Evolutionary conservation across 2,329 filamentous ascomycete genomes (phyloP).

Genomic region (Teratosphaeria gauchensis): DNA sequence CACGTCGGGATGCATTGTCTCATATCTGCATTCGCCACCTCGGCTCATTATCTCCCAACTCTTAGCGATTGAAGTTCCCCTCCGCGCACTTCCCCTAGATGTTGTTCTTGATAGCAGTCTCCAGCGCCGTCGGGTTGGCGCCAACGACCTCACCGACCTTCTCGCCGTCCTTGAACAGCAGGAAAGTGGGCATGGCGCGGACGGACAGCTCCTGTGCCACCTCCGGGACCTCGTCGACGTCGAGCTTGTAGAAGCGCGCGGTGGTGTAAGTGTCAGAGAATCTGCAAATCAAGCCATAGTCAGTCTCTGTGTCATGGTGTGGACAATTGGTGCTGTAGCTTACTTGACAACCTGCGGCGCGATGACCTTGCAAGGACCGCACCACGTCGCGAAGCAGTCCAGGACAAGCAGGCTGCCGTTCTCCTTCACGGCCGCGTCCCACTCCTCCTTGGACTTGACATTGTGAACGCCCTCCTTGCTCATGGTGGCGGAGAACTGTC

Average conservation of each 20-base stretch:
- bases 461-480: constrained; percentile 42
- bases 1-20: not conserved
- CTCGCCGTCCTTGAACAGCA: constrained; percentile 70
- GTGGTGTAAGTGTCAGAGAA: constrained; percentile 50
- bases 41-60: not conserved
- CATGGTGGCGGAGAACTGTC: constrained; percentile 36
- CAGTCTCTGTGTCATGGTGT: not conserved
- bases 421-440: constrained; percentile 43
- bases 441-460: constrained; percentile 49
- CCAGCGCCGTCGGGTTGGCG: constrained; percentile 64
- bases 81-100: constrained; percentile 4
- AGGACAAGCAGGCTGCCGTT: constrained; percentile 59
- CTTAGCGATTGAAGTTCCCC: not conserved
- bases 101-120: constrained; percentile 39
- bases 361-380: constrained; percentile 89
- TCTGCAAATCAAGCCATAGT: constrained; percentile 28
- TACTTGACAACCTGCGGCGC: constrained; percentile 62
- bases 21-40: not conserved
- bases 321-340: constrained; percentile 2
- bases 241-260: constrained; percentile 76
- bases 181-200: constrained; percentile 87
- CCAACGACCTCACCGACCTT: constrained; percentile 67
- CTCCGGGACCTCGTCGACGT: constrained; percentile 73
- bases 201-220: constrained; percentile 69
- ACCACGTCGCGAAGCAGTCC: constrained; percentile 86